Percentiles rank a stretch among this genome's conserved stretches.
phyloP scores from a whole-genome alignment of 441 rosid genomes.

The Isatis lusitanica region DNA sequence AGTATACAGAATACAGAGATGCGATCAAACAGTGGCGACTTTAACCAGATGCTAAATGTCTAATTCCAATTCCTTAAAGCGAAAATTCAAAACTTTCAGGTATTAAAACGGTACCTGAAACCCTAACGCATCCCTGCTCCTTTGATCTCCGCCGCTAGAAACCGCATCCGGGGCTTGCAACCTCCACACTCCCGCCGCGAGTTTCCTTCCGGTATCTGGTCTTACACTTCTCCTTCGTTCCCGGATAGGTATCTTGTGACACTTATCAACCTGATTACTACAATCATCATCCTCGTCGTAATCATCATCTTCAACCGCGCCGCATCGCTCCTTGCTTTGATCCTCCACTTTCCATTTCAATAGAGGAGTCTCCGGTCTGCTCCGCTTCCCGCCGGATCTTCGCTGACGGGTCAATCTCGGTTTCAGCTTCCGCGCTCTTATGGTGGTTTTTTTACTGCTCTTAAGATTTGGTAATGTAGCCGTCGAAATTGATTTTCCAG shows the following conservation, averaged over 20 bases:
- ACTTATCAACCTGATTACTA: constrained; percentile 8
- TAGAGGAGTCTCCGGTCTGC: constrained; percentile 66
- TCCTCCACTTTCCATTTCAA: constrained; percentile 71
- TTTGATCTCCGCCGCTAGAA: constrained; percentile 24
- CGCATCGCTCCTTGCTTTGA: constrained; percentile 31
- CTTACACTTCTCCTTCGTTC: constrained; percentile 30
- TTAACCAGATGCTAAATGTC: not conserved
- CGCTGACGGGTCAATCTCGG: constrained; percentile 43
- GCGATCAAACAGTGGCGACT: not conserved
- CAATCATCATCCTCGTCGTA: constrained; percentile 29
- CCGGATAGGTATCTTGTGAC: constrained; percentile 18
- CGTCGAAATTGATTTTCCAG: constrained; percentile 37
- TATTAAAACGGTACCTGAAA: constrained; percentile 45
- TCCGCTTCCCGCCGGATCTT: constrained; percentile 48
- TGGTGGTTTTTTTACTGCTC: not conserved
- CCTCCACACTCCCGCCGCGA: constrained; percentile 85
- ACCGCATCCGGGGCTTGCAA: constrained; percentile 55
- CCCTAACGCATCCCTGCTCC: constrained; percentile 48
- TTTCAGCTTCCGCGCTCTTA: constrained; percentile 35
- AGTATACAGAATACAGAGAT: constrained; percentile 4
- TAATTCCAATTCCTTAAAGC: no score
- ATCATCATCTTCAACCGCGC: constrained; percentile 28
- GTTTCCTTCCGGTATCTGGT: constrained; percentile 71
- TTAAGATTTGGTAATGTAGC: constrained; percentile 46
- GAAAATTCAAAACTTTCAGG: not conserved